phyloP scores from a whole-genome alignment of 805 yeast genomes.

The Candida sanyiensis region DNA sequence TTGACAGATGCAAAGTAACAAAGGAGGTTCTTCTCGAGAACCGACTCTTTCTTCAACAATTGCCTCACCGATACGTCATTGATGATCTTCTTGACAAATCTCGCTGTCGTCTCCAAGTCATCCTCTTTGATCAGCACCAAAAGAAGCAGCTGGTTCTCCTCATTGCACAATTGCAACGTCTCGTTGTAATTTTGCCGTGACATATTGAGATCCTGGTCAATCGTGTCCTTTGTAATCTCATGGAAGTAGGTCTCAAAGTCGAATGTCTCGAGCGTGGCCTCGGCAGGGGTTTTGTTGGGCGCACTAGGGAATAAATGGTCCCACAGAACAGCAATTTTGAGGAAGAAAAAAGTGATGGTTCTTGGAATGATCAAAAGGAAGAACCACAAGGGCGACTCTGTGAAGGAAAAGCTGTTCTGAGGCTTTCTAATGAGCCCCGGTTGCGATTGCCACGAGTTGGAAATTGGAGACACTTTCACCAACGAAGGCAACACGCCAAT shows the following conservation, averaged over 20 bases:
- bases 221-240: slow-evolving; percentile 15
- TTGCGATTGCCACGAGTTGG: slow-evolving; percentile 23
- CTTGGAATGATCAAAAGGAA: slow-evolving; percentile 53
- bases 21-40: slow-evolving; percentile 41
- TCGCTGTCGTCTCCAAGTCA: slow-evolving; percentile 27
- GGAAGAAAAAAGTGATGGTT: slow-evolving; percentile 37
- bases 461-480: slow-evolving; percentile 30
- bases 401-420: slow-evolving; percentile 3
- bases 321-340: slow-evolving; percentile 33
- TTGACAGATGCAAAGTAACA: slow-evolving; percentile 61
- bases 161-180: slow-evolving; percentile 16
- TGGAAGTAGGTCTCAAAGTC: slow-evolving; percentile 13
- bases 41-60: slow-evolving; percentile 24
- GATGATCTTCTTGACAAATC: slow-evolving; percentile 40
- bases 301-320: slow-evolving; percentile 32
- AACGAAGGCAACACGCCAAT: slow-evolving; percentile 22
- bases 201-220: slow-evolving; percentile 7
- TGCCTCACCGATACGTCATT: slow-evolving; percentile 27
- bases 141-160: slow-evolving; percentile 19
- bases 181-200: slow-evolving; percentile 21
- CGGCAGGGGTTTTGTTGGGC: slow-evolving; percentile 28
- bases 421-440: slow-evolving; percentile 12
- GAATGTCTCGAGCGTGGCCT: slow-evolving; percentile 22
- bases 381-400: slow-evolving; percentile 38
- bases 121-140: slow-evolving; percentile 18